Percentiles rank a stretch among this genome's conserved stretches.
phyloP scores from a whole-genome alignment of 768 basidiomycete species.

The Chalciporus pseudorubinellus region DNA sequence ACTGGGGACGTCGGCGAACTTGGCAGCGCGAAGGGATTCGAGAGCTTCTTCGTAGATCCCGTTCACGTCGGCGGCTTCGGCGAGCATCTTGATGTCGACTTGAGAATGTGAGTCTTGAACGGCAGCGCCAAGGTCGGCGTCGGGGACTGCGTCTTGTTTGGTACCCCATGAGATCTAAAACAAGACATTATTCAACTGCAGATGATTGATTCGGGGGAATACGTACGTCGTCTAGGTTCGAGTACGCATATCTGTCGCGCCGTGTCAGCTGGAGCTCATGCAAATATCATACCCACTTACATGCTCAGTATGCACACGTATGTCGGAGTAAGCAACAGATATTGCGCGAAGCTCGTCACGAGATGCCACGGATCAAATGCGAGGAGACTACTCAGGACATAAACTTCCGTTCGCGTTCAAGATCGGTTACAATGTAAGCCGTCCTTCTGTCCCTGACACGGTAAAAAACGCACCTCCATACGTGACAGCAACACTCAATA shows the following conservation, averaged over 20 bases:
- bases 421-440: neutral
- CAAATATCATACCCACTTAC: conserved; percentile 39
- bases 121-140: conserved; percentile 80
- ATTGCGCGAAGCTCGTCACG: conserved; percentile 86
- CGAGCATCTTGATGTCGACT: conserved; percentile 85
- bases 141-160: conserved; percentile 77
- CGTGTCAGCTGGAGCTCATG: conserved; percentile 17
- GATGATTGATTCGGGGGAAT: conserved; percentile 5
- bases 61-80: conserved; percentile 79
- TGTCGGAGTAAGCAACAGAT: conserved; percentile 80
- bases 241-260: conserved; percentile 69
- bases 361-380: conserved; percentile 97
- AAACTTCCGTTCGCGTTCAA: conserved; percentile 45
- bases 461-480: conserved; percentile 61
- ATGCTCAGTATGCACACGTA: conserved; percentile 78
- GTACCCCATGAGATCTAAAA: conserved; percentile 89
- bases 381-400: conserved; percentile 71
- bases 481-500: conserved; percentile 83
- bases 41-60: conserved; percentile 83
- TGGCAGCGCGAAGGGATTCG: conserved; percentile 61
- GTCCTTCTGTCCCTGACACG: neutral
- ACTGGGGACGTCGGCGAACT: conserved; percentile 33
- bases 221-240: conserved; percentile 77
- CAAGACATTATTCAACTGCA: conserved; percentile 6
- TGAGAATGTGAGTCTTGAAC: conserved; percentile 76